A percentile compares a stretch with the other conserved stretches of the same genome.
Evolutionary conservation across 2,329 filamentous ascomycete genomes (phyloP).

Genomic region (Diplodia sapinea): DNA sequence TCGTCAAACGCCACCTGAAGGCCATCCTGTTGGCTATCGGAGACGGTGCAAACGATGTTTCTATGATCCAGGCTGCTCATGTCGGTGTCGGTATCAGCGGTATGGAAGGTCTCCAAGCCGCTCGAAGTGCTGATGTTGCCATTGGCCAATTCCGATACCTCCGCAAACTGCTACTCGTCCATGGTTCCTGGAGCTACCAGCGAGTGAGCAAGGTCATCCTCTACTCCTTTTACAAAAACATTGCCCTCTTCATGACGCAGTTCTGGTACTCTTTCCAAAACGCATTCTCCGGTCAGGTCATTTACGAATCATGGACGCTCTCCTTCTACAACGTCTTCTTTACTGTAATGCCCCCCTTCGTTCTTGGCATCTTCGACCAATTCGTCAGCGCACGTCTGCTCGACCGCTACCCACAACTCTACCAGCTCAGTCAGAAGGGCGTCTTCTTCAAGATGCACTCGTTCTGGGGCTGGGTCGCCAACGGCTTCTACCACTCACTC

Average conservation of each 20-base stretch:
- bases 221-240: constrained; percentile 99
- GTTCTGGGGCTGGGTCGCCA: constrained; percentile 90
- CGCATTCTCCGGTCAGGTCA: constrained; percentile 94
- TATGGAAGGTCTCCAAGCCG: constrained; percentile 94
- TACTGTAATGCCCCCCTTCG: constrained; percentile 90
- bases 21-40: constrained; percentile 93
- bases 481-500: constrained; percentile 94
- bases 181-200: constrained; percentile 97
- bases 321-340: constrained; percentile 99
- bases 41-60: constrained; percentile 98
- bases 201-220: constrained; percentile 95
- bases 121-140: constrained; percentile 91
- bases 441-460: constrained; percentile 92
- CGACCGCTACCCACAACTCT: constrained; percentile 95
- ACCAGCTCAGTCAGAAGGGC: constrained; percentile 89
- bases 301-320: constrained; percentile 99
- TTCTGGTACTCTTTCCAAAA: constrained; percentile 99
- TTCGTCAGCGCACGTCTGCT: constrained; percentile 93
- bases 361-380: constrained; percentile 95
- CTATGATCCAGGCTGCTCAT: constrained; percentile 98
- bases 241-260: constrained; percentile 97
- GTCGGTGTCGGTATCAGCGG: constrained; percentile 98
- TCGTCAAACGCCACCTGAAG: constrained; percentile 93
- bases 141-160: constrained; percentile 96
- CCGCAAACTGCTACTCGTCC: constrained; percentile 90